phyloP scores from a whole-genome alignment of 192 early-diverging fungal species.

The Linderina pennispora region DNA sequence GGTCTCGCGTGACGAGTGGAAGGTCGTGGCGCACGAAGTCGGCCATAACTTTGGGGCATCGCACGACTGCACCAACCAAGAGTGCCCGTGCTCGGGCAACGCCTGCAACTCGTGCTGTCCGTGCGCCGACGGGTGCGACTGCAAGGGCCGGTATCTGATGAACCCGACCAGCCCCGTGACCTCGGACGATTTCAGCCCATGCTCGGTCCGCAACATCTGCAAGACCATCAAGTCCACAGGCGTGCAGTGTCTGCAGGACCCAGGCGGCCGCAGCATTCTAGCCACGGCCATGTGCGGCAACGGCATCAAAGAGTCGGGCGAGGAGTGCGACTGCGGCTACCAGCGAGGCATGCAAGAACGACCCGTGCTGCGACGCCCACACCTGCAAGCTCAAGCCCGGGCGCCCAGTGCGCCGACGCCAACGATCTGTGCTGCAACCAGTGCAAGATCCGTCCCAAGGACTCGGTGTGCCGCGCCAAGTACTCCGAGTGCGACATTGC shows the following conservation, averaged over 20 bases:
- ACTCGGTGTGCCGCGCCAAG: slow-evolving; percentile 64
- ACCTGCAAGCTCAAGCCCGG: slow-evolving; percentile 76
- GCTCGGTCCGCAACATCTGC: slow-evolving; percentile 56
- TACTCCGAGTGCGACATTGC: slow-evolving; percentile 74
- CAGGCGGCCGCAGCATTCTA: slow-evolving; percentile 32
- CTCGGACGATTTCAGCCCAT: slow-evolving; percentile 63
- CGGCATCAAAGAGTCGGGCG: slow-evolving; percentile 79
- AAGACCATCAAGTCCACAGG: slow-evolving; percentile 12
- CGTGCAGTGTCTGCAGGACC: slow-evolving; percentile 37
- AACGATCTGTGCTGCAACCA: slow-evolving; percentile 80
- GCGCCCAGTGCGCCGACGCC: slow-evolving; percentile 71
- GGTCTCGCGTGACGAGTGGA: slow-evolving; percentile 82
- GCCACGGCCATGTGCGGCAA: slow-evolving; percentile 85
- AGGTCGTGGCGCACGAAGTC: slow-evolving; percentile 92
- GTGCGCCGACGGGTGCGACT: slow-evolving; percentile 61
- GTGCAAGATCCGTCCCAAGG: slow-evolving; percentile 56
- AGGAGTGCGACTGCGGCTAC: slow-evolving; percentile 91
- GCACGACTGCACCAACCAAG: slow-evolving; percentile 74
- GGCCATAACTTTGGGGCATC: slow-evolving; percentile 85
- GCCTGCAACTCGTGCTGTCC: slow-evolving; percentile 61
- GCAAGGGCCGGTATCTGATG: slow-evolving; percentile 62
- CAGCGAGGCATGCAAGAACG: slow-evolving; percentile 59
- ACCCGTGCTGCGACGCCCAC: slow-evolving; percentile 74
- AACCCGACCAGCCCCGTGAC: slow-evolving; percentile 63
- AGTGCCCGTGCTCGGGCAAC: slow-evolving; percentile 54